Evolutionary conservation across 768 basidiomycete species (phyloP), one percentile per base, ranked within the genome.

Genomic region (Suillus luteus): DNA sequence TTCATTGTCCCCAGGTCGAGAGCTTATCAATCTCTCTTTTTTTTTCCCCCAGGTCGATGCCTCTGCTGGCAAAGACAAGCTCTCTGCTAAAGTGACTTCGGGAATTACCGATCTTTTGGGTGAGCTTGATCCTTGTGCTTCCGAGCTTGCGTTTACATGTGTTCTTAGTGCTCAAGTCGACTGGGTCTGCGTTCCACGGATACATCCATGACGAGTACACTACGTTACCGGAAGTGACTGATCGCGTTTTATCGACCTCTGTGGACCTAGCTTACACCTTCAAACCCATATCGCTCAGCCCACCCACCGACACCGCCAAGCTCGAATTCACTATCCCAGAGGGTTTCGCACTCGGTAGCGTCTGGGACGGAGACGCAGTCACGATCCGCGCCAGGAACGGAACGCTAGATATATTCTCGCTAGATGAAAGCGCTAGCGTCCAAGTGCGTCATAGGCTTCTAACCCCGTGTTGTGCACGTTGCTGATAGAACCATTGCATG

Each of bases 191-290:
- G 0, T 98, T 99, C 73, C 82, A 88, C 61, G 81, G 84, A 33
- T 98, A 95, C 76, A 73, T 91, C 57, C 83, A 85, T 3, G 95
- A 96, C 75, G 92, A 95, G 70, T 93, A 87, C 76, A 95, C 95
- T n/a, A 95, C 93, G 1, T 85, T 96, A 24, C 79, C 75, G 15
- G 88, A 91, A 66, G 95, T 96, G 51, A 76, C 88, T 68, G 96
- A 99, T 67, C 85, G 96, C 10, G 90, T 98, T 70, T 90, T 99
- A 78, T 92, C 91, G 19, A 98, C 96, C 2, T 85, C 92, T 5
- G 80, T 99, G 62, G 91, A 96, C 66, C 80, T 94, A 27, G 74
- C 77, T 1, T 96, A 95, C 75, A 83, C 78, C 1, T 92, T 93
- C 72, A 67, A 72, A 24, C 78, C 82, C 0, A 70, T 91, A 40